A percentile compares a stretch with the other conserved stretches of the same genome.
Conservation (phyloP, 352 stramenopile species). For the Globisporangium recalcitrans region DNA sequence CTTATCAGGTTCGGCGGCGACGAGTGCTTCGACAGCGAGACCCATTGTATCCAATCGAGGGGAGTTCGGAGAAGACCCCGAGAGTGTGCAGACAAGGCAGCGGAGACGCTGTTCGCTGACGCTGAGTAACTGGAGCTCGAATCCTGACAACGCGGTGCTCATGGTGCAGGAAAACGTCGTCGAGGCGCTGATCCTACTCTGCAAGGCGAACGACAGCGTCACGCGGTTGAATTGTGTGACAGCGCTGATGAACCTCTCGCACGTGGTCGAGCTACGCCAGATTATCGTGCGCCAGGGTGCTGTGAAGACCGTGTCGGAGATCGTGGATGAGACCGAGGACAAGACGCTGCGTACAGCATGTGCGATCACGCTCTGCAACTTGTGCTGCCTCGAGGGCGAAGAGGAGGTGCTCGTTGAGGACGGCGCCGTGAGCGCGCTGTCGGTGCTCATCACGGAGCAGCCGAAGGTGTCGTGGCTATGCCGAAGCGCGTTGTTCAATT, state of each 20-base stretch:
- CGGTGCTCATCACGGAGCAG: conserved; percentile 76
- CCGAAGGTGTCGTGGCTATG: conserved; percentile 62
- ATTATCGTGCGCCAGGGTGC: conserved; percentile 67
- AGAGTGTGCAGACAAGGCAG: conserved; percentile 34
- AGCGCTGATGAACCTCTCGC: conserved; percentile 81
- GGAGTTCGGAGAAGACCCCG: not conserved
- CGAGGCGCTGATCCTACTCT: conserved; percentile 73
- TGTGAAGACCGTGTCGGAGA: conserved; percentile 67
- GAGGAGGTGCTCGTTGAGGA: conserved; percentile 80
- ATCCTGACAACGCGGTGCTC: conserved; percentile 73
- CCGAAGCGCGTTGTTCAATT: conserved; percentile 79
- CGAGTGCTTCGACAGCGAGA: not conserved
- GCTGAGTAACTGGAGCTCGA: conserved; percentile 86
- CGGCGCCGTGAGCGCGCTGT: conserved; percentile 72
- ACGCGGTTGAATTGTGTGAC: conserved; percentile 76
- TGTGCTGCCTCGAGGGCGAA: conserved; percentile 75
- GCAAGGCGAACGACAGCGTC: conserved; percentile 51
- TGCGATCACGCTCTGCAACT: conserved; percentile 81
- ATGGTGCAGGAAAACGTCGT: conserved; percentile 89
- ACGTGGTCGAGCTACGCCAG: conserved; percentile 52
- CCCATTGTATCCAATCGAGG: not conserved
- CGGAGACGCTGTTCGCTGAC: conserved; percentile 75
- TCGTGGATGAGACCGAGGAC: conserved; percentile 65
- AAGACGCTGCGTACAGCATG: conserved; percentile 67
- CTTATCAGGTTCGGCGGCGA: too few relatives aligned